Conservation (phyloP, 148 eudicot species). For the Camellia lanceoleosa region DNA sequence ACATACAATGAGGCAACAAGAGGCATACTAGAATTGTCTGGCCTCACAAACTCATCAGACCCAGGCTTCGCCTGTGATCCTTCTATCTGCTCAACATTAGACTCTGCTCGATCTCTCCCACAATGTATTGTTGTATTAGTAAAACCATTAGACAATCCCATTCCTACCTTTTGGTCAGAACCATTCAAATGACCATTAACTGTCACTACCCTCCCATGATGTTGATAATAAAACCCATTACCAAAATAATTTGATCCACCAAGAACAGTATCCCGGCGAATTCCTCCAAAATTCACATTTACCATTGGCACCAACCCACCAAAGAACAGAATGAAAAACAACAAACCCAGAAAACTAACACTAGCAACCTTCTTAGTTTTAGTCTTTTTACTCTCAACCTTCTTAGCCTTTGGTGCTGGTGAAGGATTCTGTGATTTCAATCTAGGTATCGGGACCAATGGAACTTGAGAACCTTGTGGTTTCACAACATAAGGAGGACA, state of each 20-base stretch:
- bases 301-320: conserved; percentile 81
- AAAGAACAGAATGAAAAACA: conserved; percentile 71
- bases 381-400: conserved; percentile 51
- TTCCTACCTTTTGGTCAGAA: conserved; percentile 24
- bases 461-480: conserved; percentile 77
- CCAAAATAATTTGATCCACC: conserved; percentile 21
- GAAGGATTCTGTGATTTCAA: conserved; percentile 62
- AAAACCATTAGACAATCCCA: conserved; percentile 20
- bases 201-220: conserved; percentile 51
- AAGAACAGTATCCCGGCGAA: conserved; percentile 12
- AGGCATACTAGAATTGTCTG: conserved; percentile 62
- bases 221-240: conserved; percentile 30
- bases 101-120: conserved; percentile 20
- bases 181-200: conserved; percentile 43
- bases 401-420: conserved; percentile 51
- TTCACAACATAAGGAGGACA: conserved; percentile 69
- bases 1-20: conserved; percentile 86
- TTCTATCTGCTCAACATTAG: conserved; percentile 17
- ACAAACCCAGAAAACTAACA: conserved; percentile 74
- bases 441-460: conserved; percentile 83
- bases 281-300: conserved; percentile 57
- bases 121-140: conserved; percentile 13
- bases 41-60: conserved; percentile 26
- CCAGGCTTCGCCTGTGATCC: conserved; percentile 22
- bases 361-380: conserved; percentile 96